phyloP scores from a whole-genome alignment of 768 basidiomycete species.

The Boletus edulis region DNA sequence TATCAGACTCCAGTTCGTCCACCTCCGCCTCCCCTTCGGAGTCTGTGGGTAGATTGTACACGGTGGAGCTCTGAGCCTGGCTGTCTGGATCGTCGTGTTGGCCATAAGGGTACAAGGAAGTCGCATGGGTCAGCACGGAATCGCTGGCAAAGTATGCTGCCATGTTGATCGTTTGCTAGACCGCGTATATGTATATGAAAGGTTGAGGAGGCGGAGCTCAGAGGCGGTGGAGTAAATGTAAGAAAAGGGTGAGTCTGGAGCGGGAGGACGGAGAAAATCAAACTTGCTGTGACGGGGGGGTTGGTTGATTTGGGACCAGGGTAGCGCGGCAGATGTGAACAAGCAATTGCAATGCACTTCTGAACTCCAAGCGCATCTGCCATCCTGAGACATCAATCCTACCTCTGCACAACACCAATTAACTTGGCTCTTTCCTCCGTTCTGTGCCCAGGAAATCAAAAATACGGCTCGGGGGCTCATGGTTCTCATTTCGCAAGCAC shows the following conservation, averaged over 20 bases:
- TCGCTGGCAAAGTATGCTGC: slow-evolving; percentile 32
- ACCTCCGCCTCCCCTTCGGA: slow-evolving; percentile 34
- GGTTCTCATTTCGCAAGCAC: not conserved
- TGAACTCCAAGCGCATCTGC: slow-evolving; percentile 15
- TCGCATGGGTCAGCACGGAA: slow-evolving; percentile 30
- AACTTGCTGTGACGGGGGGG: slow-evolving; percentile 13
- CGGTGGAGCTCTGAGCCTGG: slow-evolving; percentile 21
- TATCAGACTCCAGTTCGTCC: slow-evolving; percentile 35
- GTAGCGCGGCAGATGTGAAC: slow-evolving; percentile 29
- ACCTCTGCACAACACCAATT: not conserved
- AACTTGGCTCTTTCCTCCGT: too few species aligned
- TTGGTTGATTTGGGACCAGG: slow-evolving; percentile 18
- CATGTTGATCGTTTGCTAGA: slow-evolving; percentile 21
- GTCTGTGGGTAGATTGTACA: slow-evolving; percentile 34
- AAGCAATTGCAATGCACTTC: slow-evolving; percentile 4
- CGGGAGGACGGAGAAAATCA: slow-evolving; percentile 2
- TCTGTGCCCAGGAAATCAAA: not conserved
- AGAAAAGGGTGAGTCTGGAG: slow-evolving; percentile 1
- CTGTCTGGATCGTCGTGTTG: slow-evolving; percentile 25
- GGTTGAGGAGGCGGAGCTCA: slow-evolving; percentile 5
- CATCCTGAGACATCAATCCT: slow-evolving; percentile 18
- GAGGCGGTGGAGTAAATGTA: not conserved
- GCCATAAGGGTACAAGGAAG: slow-evolving; percentile 32
- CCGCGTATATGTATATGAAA: slow-evolving; percentile 8
- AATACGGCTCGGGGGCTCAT: not conserved